These are phyloP conservation scores for Gastrodia elata DNA, from an alignment of 106 monocot species.

Conservation along the genomic window DNA sequence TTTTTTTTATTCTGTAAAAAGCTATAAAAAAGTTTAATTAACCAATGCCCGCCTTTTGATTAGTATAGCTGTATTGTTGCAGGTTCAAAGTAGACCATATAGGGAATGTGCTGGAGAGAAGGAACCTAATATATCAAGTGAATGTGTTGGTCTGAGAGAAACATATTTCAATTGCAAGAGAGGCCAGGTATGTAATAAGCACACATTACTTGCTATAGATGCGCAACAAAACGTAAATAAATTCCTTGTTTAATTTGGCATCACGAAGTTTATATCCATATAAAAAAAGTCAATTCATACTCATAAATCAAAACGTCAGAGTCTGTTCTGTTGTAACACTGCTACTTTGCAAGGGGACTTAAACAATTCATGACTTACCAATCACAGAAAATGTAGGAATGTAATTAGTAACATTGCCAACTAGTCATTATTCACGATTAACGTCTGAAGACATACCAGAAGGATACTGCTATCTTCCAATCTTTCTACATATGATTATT, in stretches of 20 bases:
- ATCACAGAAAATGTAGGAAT: background rate
- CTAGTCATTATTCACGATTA: background rate
- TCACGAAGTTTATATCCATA: background rate
- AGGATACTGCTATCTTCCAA: background rate
- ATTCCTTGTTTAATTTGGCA: background rate
- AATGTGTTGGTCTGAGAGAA: slow-evolving; percentile 95
- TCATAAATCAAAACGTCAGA: background rate
- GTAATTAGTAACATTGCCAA: background rate
- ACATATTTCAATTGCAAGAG: slow-evolving; percentile 99
- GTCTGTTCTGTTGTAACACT: background rate
- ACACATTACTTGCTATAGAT: background rate
- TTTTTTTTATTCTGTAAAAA: background rate
- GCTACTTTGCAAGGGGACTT: background rate
- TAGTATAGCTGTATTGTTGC: background rate
- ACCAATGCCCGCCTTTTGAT: background rate
- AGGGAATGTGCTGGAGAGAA: slow-evolving; percentile 97
- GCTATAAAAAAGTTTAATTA: background rate
- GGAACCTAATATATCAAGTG: slow-evolving; percentile 71
- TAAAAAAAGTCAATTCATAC: background rate
- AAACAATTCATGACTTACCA: background rate
- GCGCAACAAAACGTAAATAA: background rate
- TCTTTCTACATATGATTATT: background rate
- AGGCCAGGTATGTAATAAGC: slow-evolving; percentile 57
- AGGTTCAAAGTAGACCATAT: slow-evolving; percentile 79
- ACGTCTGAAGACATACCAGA: too few species aligned